Conservation (phyloP, 2,329 filamentous ascomycete species). For the Exophiala spinifera region DNA sequence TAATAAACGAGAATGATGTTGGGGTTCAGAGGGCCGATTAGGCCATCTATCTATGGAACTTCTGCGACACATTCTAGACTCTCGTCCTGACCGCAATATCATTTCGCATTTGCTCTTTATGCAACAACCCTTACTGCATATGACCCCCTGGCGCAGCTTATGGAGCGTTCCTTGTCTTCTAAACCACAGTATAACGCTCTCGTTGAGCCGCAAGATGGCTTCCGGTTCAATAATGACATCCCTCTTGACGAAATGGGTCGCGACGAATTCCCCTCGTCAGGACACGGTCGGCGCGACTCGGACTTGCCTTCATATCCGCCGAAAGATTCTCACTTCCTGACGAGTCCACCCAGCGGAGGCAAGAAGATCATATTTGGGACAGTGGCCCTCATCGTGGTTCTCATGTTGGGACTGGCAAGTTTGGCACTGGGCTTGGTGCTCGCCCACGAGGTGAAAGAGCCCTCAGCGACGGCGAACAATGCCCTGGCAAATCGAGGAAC, state of each 20-base stretch:
- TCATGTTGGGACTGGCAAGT: background rate
- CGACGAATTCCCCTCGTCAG: background rate
- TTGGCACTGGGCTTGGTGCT: background rate
- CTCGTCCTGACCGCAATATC: too few species aligned
- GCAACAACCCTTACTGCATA: too few species aligned
- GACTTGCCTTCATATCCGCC: background rate
- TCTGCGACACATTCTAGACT: too few species aligned
- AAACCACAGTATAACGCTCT: background rate
- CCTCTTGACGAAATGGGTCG: background rate
- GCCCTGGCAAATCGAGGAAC: background rate
- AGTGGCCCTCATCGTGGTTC: background rate
- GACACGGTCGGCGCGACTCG: background rate
- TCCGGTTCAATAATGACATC: background rate
- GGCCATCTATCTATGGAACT: too few species aligned
- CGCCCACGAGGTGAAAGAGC: background rate
- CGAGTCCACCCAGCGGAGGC: background rate
- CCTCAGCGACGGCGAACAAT: background rate
- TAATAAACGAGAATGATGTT: too few species aligned
- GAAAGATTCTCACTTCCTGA: background rate
- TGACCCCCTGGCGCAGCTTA: background rate
- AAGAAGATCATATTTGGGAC: background rate
- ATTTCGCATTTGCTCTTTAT: too few species aligned
- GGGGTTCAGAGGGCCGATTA: too few species aligned
- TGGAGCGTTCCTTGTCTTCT: background rate
- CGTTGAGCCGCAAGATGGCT: background rate